Evolutionary conservation across 345 rosid genomes (phyloP).

Genomic region (Clarkia xantiana): DNA sequence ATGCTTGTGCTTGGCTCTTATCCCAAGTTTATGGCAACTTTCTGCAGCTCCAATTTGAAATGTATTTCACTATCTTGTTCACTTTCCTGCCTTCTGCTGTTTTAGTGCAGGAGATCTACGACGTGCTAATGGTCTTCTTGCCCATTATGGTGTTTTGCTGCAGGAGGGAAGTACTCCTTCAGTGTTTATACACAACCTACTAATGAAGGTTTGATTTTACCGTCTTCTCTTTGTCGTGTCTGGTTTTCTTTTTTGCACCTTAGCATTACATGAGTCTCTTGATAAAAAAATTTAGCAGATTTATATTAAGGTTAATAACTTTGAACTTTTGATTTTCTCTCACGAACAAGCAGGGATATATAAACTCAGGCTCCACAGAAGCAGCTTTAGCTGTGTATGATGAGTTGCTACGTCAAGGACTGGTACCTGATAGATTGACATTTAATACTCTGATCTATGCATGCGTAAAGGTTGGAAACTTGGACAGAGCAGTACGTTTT

Average conservation of each 20-base stretch:
- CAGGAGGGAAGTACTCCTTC: slow-evolving; percentile 39
- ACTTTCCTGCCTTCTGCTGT: slow-evolving; percentile 17
- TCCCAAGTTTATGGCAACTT: no score
- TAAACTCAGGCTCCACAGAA: slow-evolving; percentile 36
- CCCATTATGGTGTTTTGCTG: slow-evolving; percentile 45
- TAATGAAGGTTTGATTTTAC: slow-evolving; percentile 46
- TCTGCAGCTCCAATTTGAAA: no score
- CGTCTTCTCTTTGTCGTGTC: background rate
- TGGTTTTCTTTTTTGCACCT: background rate
- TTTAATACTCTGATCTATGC: slow-evolving; percentile 55
- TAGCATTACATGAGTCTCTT: background rate
- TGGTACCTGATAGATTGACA: slow-evolving; percentile 52
- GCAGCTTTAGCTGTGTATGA: slow-evolving; percentile 33
- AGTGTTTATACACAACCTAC: slow-evolving; percentile 38
- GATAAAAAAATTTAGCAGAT: background rate
- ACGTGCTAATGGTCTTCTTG: slow-evolving; percentile 69
- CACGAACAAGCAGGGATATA: slow-evolving; percentile 36
- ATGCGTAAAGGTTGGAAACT: slow-evolving; percentile 30
- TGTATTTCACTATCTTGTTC: slow-evolving; percentile 1
- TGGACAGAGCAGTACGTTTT: slow-evolving; percentile 52
- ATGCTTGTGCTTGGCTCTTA: no score
- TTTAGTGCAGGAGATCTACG: slow-evolving; percentile 78
- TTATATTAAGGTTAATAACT: background rate
- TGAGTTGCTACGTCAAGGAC: slow-evolving; percentile 33
- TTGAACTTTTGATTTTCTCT: background rate